Evolutionary conservation across 2,329 filamentous ascomycete genomes (phyloP), one percentile per base, ranked within the genome.

Genomic region (Apiospora sp.): DNA sequence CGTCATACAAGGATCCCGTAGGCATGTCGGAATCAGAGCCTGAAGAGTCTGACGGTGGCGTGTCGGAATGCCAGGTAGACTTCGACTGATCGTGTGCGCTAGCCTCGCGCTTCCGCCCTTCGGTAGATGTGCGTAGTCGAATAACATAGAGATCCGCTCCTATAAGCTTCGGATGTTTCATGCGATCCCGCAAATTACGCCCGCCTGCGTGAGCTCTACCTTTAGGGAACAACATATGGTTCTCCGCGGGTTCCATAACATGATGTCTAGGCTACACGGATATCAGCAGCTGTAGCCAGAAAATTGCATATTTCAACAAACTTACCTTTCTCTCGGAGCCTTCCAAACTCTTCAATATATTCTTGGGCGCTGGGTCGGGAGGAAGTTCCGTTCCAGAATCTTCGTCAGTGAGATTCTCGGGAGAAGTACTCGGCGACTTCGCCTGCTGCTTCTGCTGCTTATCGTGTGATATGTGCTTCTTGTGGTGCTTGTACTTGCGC

Each of bases 61-160:
- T 43, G 34, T 69, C 24, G 41, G 6, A 16, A 37, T 64, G 68
- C 41, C 22, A 10, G 51, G 48, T n/a, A 12, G 43, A n/a, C 70
- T 46, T 68, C 46, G 43, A 70, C 37, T 46, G 68, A 48, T 34
- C 27, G 27, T 8, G 27, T 19, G 7, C 27, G 13, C 8, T 19
- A 34, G 27, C 14, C 3, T 37, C 14, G 30, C 54, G 27, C 54
- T 61, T 61, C 14, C 8, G 54, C 14, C 27, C 54, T 61, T 61
- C 30, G 22, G 34, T 37, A 44, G 27, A 54, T 43, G 72, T 74
- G 4, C 84, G 84, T 0, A 87, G 80, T 49, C 86, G 81, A 43
- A 83, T 83, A 22, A 89, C 86, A 73, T 88, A 89, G 0, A 89
- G 76, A 75, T 88, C 87, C 4, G 86, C 86, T 12, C 86, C 86